Conservation (phyloP, 768 basidiomycete genomes). For the Strobilomyces dryophilus region DNA sequence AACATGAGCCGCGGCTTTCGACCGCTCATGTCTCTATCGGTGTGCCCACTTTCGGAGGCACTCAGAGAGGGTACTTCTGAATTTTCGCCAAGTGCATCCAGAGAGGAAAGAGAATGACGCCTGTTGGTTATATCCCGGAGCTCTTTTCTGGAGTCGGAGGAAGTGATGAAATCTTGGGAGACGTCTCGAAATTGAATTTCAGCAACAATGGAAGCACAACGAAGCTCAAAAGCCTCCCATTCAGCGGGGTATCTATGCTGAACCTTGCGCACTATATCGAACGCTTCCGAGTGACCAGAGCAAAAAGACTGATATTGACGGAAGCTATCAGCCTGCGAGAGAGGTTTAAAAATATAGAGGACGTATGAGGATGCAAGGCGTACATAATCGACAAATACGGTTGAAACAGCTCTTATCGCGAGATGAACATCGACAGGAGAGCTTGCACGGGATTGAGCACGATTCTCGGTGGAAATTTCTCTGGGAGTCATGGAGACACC, state of each 20-base stretch:
- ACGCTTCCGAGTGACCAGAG: conserved; percentile 78
- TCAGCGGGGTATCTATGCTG: conserved; percentile 61
- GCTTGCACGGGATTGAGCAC: background rate
- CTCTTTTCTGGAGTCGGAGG: conserved; percentile 5
- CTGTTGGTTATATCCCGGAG: conserved; percentile 35
- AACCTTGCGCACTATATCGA: conserved; percentile 65
- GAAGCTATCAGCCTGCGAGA: conserved; percentile 63
- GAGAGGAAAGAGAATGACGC: conserved; percentile 46
- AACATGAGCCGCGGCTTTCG: conserved; percentile 51
- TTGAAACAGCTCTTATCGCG: conserved; percentile 37
- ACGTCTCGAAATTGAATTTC: conserved; percentile 27
- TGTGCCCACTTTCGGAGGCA: conserved; percentile 29
- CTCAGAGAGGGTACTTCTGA: conserved; percentile 32
- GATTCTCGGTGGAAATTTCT: conserved; percentile 12
- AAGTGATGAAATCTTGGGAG: conserved; percentile 1
- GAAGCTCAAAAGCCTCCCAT: conserved; percentile 82
- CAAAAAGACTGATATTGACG: conserved; percentile 84
- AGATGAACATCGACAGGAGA: conserved; percentile 41
- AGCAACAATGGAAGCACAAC: conserved; percentile 56
- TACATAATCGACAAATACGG: conserved; percentile 59
- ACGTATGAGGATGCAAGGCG: conserved; percentile 1
- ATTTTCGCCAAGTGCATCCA: conserved; percentile 38
- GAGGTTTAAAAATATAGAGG: background rate
- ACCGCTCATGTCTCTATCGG: conserved; percentile 22
- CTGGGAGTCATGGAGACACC: conserved; percentile 42